These are phyloP conservation scores for Galeopsis tetrahit DNA, from an alignment of 257 asterid genomes.

Conservation along the genomic window DNA sequence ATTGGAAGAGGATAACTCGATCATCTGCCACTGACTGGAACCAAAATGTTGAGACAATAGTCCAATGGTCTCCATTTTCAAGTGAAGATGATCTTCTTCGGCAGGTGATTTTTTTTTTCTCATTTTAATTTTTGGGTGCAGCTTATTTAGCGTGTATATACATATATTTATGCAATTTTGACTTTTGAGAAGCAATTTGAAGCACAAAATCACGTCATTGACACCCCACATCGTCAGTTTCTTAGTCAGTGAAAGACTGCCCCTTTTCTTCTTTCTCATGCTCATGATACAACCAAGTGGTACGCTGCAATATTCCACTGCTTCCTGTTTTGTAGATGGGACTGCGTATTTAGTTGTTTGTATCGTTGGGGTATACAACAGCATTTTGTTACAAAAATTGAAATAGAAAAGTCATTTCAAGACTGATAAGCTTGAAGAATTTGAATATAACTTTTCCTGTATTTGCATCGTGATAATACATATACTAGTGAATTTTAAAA, in stretches of 20 bases:
- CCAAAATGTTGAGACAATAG: constrained; percentile 69
- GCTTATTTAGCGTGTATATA: not conserved
- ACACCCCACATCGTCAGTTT: not conserved
- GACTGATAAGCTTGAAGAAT: constrained; percentile 1
- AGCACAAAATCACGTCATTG: not conserved
- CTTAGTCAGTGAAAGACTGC: constrained; percentile 3
- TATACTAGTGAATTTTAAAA: not conserved
- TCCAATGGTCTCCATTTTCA: constrained; percentile 93
- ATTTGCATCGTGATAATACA: not conserved
- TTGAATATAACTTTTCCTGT: not conserved
- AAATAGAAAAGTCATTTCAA: constrained; percentile 8
- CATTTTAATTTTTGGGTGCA: constrained; percentile 9
- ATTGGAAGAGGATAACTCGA: constrained; percentile 48
- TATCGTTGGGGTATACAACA: not conserved
- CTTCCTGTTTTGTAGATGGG: not conserved
- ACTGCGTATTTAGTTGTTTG: not conserved
- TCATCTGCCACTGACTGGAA: constrained; percentile 59
- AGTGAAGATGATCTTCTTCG: constrained; percentile 83
- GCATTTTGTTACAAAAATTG: not conserved
- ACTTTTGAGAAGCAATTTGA: constrained; percentile 15
- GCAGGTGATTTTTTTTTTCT: constrained; percentile 56
- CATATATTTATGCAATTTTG: not conserved
- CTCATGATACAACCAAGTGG: not conserved
- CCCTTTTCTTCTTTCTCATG: constrained; percentile 11
- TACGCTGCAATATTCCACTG: not conserved